Evolutionary conservation across 768 basidiomycete genomes (phyloP).

Genomic region (Pleurotus tuoliensis): DNA sequence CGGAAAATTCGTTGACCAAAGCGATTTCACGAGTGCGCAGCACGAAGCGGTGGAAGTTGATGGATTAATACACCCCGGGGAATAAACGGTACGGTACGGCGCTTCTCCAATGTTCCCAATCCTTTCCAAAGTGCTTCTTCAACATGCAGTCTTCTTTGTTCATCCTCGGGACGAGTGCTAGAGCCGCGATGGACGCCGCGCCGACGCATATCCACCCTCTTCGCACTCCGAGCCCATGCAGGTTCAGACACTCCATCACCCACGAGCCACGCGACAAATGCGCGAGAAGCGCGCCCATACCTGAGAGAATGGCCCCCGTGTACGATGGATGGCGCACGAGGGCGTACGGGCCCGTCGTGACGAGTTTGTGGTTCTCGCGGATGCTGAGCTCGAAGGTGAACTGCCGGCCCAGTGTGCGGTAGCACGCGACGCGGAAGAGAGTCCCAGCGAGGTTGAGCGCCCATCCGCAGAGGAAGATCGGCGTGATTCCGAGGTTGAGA

Average conservation of each 20-base stretch:
- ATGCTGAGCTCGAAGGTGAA: slow-evolving; percentile 26
- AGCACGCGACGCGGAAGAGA: slow-evolving; percentile 21
- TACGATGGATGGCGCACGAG: slow-evolving; percentile 27
- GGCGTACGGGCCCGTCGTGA: slow-evolving; percentile 25
- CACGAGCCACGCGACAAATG: not conserved
- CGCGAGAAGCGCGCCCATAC: not conserved
- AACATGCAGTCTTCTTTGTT: slow-evolving; percentile 26
- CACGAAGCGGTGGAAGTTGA: no score
- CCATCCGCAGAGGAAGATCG: slow-evolving; percentile 14
- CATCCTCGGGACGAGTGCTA: slow-evolving; percentile 11
- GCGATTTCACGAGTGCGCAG: no score
- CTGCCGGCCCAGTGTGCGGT: slow-evolving; percentile 17
- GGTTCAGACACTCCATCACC: not conserved
- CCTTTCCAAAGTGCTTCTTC: slow-evolving; percentile 23
- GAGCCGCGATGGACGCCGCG: not conserved
- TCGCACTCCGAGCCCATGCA: not conserved
- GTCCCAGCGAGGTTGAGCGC: slow-evolving; percentile 15
- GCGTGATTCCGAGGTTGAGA: slow-evolving; percentile 9
- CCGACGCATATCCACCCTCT: not conserved
- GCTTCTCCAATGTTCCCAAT: slow-evolving; percentile 25
- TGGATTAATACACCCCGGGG: slow-evolving; percentile 22
- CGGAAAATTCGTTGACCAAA: no score
- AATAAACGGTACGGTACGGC: slow-evolving; percentile 23
- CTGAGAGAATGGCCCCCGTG: slow-evolving; percentile 11
- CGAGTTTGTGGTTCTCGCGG: slow-evolving; percentile 19